These are phyloP conservation scores for Podila minutissima DNA, from an alignment of 192 early-diverging fungal species.

Conservation along the genomic window DNA sequence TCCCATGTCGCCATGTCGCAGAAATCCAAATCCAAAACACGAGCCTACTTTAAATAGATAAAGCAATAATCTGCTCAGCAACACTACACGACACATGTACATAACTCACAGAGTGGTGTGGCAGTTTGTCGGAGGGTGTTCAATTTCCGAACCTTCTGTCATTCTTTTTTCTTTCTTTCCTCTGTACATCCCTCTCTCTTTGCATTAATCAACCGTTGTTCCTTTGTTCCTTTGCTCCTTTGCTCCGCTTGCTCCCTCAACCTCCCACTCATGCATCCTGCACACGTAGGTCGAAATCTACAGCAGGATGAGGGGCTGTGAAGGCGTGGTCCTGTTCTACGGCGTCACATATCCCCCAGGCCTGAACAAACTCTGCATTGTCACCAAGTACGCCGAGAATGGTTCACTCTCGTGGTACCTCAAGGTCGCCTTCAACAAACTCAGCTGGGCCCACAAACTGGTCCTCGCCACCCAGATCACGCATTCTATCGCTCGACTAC, in stretches of 20 bases:
- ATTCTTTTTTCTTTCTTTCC: neutral
- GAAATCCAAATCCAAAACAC: too few species aligned
- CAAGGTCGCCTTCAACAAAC: slow-evolving; percentile 24
- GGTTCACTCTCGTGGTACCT: slow-evolving; percentile 47
- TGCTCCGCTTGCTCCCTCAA: neutral
- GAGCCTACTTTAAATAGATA: too few species aligned
- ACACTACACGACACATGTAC: too few species aligned
- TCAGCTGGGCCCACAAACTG: slow-evolving; percentile 44
- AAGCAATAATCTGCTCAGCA: too few species aligned
- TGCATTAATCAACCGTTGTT: neutral
- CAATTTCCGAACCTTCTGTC: neutral
- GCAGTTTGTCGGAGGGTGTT: too few species aligned
- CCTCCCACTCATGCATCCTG: neutral
- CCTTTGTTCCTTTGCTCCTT: too few species aligned
- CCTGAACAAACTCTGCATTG: slow-evolving; percentile 38
- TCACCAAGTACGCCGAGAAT: slow-evolving; percentile 49
- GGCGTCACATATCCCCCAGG: slow-evolving; percentile 49
- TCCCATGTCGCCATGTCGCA: too few species aligned
- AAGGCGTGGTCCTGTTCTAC: slow-evolving; percentile 38
- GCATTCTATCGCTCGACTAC: slow-evolving; percentile 25
- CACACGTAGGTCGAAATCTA: slow-evolving; percentile 37
- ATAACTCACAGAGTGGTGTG: too few species aligned
- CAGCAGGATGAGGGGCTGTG: slow-evolving; percentile 20
- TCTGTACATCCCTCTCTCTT: neutral
- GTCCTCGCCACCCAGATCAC: slow-evolving; percentile 42